Evolutionary conservation across 2,329 filamentous ascomycete species (phyloP), one percentile per base, ranked within the genome.

Genomic region (Botrytis elliptica): DNA sequence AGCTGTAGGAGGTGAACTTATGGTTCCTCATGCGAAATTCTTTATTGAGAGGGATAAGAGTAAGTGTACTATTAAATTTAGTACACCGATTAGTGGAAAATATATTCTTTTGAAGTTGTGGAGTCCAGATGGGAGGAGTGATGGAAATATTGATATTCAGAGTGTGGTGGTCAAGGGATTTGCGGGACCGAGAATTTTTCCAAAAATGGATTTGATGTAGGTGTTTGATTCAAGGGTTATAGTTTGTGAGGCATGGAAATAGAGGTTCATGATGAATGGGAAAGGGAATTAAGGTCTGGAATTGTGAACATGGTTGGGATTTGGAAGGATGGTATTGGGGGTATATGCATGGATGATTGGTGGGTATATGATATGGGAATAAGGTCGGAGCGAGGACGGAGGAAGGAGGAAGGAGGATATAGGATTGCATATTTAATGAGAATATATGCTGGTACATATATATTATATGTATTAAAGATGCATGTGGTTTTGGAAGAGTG

Each of bases 101-200:
- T 97, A 92, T 81, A 92, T 98, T 70, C 83, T 98, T 60, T 85
- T 98, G 76, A 98, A 98, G 85, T 89, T 98, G 81, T 98, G 94
- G 93, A 94, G 91, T 78, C 92, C 92, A 2, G 88, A 89, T 74
- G 88, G 89, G 40, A 89, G 91, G 66, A 86, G 88, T 6, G 78
- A 81, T 8, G 85, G 85, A 74, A 97, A 97, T 79, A 97, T 98
- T 76, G 94, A 97, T 80, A 94, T 98, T 57, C 92, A 97, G 82
- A 93, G 91, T 64, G 91, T 98, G 38, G 88, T 94, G 74, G 92
- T 91, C 1, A 91, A 92, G 79, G 95, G 95, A 0, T 98, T 91
- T 82, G 93, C 93, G 0, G 95, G 95, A 7, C 92, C 93, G 16
- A 88, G 95, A 74, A 97, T 91, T 82, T 96, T 97, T 79, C 93